A percentile compares a stretch with the other conserved stretches of the same genome.
Conservation (phyloP, 1,139 yeast species). For the Suhomyces wounanorum region DNA sequence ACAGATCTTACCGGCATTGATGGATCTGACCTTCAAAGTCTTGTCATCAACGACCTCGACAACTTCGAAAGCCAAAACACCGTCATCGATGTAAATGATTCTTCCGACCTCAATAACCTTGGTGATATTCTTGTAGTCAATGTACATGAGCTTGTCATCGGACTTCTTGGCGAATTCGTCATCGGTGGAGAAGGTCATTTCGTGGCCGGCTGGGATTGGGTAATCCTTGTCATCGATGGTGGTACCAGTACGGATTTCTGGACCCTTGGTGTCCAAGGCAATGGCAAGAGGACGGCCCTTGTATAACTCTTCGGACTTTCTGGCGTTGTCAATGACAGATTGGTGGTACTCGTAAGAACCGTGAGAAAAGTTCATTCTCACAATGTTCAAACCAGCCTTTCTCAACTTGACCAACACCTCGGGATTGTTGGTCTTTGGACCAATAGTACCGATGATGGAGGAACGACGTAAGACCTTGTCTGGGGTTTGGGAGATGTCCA, state of each 20-base stretch:
- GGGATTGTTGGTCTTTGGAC: constrained; percentile 92
- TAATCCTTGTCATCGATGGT: constrained; percentile 77
- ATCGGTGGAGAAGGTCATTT: constrained; percentile 92
- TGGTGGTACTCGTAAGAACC: constrained; percentile 98
- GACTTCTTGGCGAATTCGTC: constrained; percentile 69
- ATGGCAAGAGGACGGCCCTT: constrained; percentile 97
- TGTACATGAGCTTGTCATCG: constrained; percentile 79
- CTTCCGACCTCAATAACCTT: constrained; percentile 86
- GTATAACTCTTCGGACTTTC: constrained; percentile 86
- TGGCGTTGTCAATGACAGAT: constrained; percentile 92
- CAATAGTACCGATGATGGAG: constrained; percentile 97
- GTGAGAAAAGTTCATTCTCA: constrained; percentile 98
- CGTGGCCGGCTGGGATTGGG: constrained; percentile 83
- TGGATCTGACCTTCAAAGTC: constrained; percentile 82
- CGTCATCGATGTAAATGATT: constrained; percentile 93
- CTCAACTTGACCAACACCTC: constrained; percentile 85
- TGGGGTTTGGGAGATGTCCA: constrained; percentile 78
- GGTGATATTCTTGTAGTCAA: constrained; percentile 96
- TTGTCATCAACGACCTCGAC: constrained; percentile 73
- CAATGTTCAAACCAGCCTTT: constrained; percentile 96
- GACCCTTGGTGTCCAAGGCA: constrained; percentile 99
- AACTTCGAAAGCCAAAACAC: constrained; percentile 95
- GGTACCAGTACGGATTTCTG: constrained; percentile 98
- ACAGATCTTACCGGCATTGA: constrained; percentile 92
- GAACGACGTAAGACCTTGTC: constrained; percentile 89